These are phyloP conservation scores for Phytophthora aleatoria DNA, from an alignment of 352 stramenopile species.

Conservation along the genomic window DNA sequence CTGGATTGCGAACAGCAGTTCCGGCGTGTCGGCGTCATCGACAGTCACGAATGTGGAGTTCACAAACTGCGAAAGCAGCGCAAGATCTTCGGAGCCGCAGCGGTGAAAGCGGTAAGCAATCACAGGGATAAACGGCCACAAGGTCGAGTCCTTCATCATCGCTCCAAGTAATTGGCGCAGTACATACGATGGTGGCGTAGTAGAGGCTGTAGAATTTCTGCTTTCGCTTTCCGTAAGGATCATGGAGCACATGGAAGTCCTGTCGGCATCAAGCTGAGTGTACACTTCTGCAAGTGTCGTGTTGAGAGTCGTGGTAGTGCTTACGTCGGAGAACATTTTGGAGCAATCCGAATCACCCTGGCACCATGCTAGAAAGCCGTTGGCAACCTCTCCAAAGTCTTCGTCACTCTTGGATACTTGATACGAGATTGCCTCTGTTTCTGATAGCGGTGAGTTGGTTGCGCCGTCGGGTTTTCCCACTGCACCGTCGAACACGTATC, in stretches of 20 bases:
- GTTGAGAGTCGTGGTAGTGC: conserved; percentile 33
- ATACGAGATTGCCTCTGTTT: conserved; percentile 7
- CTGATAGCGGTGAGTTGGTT: too few relatives aligned
- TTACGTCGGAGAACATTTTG: conserved; percentile 38
- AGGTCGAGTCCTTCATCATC: conserved; percentile 48
- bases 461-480: conserved; percentile 16
- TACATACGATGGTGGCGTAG: conserved; percentile 43
- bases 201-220: conserved; percentile 10
- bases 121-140: conserved; percentile 69
- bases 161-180: conserved; percentile 54
- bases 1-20: conserved; percentile 65
- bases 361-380: conserved; percentile 55
- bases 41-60: conserved; percentile 24
- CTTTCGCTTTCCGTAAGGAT: conserved; percentile 27
- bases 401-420: conserved; percentile 44
- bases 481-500: conserved; percentile 67
- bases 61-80: conserved; percentile 47
- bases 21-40: conserved; percentile 16
- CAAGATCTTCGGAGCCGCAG: conserved; percentile 50
- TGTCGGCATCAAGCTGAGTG: conserved; percentile 42
- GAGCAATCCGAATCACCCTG: conserved; percentile 49
- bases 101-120: conserved; percentile 64
- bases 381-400: conserved; percentile 47
- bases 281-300: conserved; percentile 44
- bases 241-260: conserved; percentile 29